Percentiles rank a stretch among this genome's conserved stretches.
Conservation (phyloP, 192 early-diverging fungal genomes). For the Backusella circina region DNA sequence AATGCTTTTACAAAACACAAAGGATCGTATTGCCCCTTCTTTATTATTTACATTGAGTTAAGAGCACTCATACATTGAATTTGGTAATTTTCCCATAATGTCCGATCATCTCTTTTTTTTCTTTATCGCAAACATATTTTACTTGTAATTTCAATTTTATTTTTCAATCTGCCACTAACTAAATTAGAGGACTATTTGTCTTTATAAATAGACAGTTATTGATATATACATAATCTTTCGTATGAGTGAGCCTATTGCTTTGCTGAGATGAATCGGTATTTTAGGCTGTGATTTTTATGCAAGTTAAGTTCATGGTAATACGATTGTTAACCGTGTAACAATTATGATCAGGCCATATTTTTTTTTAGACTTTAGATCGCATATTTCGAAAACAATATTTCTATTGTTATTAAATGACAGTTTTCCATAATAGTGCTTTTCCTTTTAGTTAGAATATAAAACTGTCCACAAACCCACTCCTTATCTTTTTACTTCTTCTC, state of each 20-base stretch:
- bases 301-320: neutral
- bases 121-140: neutral
- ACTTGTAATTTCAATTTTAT: neutral
- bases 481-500: neutral
- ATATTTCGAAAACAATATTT: neutral
- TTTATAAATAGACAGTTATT: neutral
- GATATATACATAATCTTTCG: neutral
- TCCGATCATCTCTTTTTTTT: neutral
- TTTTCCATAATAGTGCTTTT: neutral
- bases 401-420: conserved; percentile 5
- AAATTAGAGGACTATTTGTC: neutral
- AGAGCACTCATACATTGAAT: neutral
- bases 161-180: neutral
- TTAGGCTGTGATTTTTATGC: neutral
- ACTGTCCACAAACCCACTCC: neutral
- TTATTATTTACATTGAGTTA: neutral
- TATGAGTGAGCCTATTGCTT: neutral
- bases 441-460: neutral
- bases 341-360: neutral
- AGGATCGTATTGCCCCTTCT: neutral
- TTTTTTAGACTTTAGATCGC: neutral
- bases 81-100: neutral
- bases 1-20: neutral
- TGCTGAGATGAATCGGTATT: neutral
- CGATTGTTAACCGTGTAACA: neutral